Evolutionary conservation across 2,329 filamentous ascomycete genomes (phyloP).

Genomic region (Xylaria sp.): DNA sequence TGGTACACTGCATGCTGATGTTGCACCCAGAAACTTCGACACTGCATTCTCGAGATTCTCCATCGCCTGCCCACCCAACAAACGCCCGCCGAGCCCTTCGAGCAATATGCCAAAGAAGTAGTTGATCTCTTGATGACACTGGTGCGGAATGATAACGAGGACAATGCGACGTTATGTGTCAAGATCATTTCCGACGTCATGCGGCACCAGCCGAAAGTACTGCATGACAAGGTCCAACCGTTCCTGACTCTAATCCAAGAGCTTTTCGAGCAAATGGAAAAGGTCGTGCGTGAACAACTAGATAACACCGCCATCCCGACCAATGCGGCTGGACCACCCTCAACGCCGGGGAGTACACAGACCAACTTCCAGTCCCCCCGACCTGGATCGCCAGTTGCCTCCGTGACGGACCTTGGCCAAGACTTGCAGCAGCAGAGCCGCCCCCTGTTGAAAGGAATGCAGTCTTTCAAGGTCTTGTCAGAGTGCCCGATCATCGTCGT

Average conservation of each 20-base stretch:
- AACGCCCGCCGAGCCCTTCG: slow-evolving; percentile 79
- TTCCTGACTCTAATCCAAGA: slow-evolving; percentile 94
- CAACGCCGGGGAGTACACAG: slow-evolving; percentile 68
- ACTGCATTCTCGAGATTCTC: slow-evolving; percentile 91
- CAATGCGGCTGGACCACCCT: slow-evolving; percentile 64
- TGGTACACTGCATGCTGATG: slow-evolving; percentile 29
- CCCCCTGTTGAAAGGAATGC: slow-evolving; percentile 89
- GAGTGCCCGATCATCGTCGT: slow-evolving; percentile 99
- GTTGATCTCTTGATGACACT: slow-evolving; percentile 89
- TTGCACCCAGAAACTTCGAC: slow-evolving; percentile 75
- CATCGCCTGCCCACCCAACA: slow-evolving; percentile 78
- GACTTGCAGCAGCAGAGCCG: slow-evolving; percentile 83
- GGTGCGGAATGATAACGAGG: slow-evolving; percentile 92
- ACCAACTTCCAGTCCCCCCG: slow-evolving; percentile 85
- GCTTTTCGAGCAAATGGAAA: slow-evolving; percentile 93
- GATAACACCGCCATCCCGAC: slow-evolving; percentile 71
- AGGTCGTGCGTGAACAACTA: slow-evolving; percentile 92
- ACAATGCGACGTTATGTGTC: slow-evolving; percentile 97
- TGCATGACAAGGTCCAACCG: slow-evolving; percentile 79
- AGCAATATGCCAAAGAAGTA: slow-evolving; percentile 85
- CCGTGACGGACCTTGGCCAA: slow-evolving; percentile 78
- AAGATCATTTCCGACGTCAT: slow-evolving; percentile 98
- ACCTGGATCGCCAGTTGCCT: slow-evolving; percentile 86
- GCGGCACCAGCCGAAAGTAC: slow-evolving; percentile 85
- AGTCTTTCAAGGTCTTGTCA: slow-evolving; percentile 97